Base-by-base conservation (phyloP, 2,329 filamentous ascomycete genomes). In the Calonectria crousiana region DNA sequence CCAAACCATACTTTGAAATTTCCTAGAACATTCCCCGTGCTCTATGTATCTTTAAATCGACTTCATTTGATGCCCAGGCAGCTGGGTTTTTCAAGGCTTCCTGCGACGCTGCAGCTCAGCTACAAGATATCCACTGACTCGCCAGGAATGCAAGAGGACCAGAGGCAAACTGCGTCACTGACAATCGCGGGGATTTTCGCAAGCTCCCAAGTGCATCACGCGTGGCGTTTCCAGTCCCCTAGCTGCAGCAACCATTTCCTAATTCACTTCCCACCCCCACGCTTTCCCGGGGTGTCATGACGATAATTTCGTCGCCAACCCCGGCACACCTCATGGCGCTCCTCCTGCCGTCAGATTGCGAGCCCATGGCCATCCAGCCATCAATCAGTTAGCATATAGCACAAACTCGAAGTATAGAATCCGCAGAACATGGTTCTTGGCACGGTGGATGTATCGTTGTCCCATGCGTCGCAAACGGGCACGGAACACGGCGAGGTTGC, bases 231-330 rank as follows among this genome's bases (percentile, higher is more conserved):
- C 18, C 56, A 58, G 30, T 62, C 56, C 56, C 56, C 36, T 62
- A 62, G 56, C 56, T 62, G 56, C 56, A 41, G 56, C 56, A 62
- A 41, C 56, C 56, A 36, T 23, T 26, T 62, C 56, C 34, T 16
- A 20, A 36, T 62, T 41, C n/a, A 36, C 56, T 41, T 36, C 34
- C n/a, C 23, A 41, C 56, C 56, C 56, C 56, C 34, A 62, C 56
- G 34, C 23, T 20, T 41, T 41, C 23, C 56, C 56, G 9, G 56
- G 56, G 23, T 60, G 56, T 41, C 56, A 62, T 62, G 56, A 62
- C 56, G 16, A 28, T 62, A 62, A 62, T 62, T 62, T 62, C 56
- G 36, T 62, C 56, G 56, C 56, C 56, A 41, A 62, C 56, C 56
- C 41, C 56, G 56, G 56, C 36, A 41, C 56, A 1, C 38, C 9